Conservation (phyloP, 192 early-diverging fungal genomes). For the Podila minutissima region DNA sequence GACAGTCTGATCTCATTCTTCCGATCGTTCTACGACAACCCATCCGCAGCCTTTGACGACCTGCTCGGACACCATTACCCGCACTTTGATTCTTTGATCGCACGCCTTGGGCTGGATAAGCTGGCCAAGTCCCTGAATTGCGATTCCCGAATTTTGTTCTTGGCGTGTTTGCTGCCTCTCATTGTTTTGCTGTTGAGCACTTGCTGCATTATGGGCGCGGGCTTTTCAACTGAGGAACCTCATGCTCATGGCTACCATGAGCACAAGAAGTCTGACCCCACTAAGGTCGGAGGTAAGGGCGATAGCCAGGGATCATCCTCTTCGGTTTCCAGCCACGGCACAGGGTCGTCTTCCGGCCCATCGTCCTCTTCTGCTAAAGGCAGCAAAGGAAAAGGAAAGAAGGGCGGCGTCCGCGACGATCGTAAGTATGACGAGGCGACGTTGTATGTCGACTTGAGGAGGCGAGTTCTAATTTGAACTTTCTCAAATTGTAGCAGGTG, state of each 20-base stretch:
- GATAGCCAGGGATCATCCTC: neutral
- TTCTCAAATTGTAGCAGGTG: no score
- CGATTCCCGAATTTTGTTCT: slow-evolving; percentile 17
- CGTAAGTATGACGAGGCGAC: neutral
- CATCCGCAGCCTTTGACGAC: no score
- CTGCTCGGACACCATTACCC: no score
- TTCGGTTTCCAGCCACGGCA: neutral
- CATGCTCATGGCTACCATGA: neutral
- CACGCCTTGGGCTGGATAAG: neutral
- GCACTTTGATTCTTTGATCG: no score
- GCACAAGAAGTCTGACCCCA: slow-evolving; percentile 2
- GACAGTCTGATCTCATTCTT: no score
- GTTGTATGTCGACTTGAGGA: no score
- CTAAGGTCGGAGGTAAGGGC: neutral
- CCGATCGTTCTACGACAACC: no score
- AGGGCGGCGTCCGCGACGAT: slow-evolving; percentile 3
- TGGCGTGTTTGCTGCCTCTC: slow-evolving; percentile 8
- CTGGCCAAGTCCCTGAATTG: slow-evolving; percentile 2
- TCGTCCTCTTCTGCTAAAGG: neutral
- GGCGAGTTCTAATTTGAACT: no score
- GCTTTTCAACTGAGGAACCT: neutral
- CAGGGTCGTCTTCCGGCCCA: neutral
- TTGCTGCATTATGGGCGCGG: slow-evolving; percentile 8
- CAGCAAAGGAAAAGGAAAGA: slow-evolving; percentile 2
- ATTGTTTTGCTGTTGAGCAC: neutral